Evolutionary conservation across 2,329 filamentous ascomycete species (phyloP).

Genomic region (Phialocephala sp.): DNA sequence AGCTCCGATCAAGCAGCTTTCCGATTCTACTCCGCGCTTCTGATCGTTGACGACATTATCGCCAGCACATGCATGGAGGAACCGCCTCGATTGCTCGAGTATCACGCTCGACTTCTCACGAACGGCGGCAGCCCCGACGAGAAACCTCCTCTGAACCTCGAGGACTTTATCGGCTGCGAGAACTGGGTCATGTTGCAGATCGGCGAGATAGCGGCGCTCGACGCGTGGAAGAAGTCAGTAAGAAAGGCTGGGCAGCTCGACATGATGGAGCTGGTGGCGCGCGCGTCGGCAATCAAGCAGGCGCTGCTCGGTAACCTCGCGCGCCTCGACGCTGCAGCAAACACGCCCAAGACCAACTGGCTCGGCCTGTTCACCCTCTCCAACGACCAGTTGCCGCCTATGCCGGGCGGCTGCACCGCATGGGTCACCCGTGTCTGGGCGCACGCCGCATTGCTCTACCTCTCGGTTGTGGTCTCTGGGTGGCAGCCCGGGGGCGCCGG

Average conservation of each 20-base stretch:
- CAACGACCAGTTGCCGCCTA: conserved; percentile 15
- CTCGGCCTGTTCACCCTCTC: conserved; percentile 21
- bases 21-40: conserved; percentile 56
- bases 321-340: conserved; percentile 29
- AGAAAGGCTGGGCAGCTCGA: conserved; percentile 52
- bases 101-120: conserved; percentile 47
- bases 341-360: conserved; percentile 16
- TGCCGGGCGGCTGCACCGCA: conserved; percentile 16
- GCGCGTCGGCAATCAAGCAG: conserved; percentile 48
- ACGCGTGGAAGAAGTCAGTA: conserved; percentile 61
- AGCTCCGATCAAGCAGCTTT: conserved; percentile 56
- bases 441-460: conserved; percentile 32
- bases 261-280: conserved; percentile 50
- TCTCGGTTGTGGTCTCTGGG: conserved; percentile 32
- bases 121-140: conserved; percentile 25
- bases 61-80: conserved; percentile 53
- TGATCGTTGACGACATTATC: conserved; percentile 56
- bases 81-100: conserved; percentile 49
- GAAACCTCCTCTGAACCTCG: conserved; percentile 49
- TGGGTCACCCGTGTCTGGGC: conserved; percentile 31
- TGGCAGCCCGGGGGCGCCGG: conserved; percentile 31
- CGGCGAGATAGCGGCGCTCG: conserved; percentile 57
- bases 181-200: conserved; percentile 62
- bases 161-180: conserved; percentile 57
- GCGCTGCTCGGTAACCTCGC: too few species aligned